A percentile compares a stretch with the other conserved stretches of the same genome.
These are phyloP conservation scores for Ceratobasidium sp. DNA, from an alignment of 1,284 basidiomycete species.

Conservation along the genomic window DNA sequence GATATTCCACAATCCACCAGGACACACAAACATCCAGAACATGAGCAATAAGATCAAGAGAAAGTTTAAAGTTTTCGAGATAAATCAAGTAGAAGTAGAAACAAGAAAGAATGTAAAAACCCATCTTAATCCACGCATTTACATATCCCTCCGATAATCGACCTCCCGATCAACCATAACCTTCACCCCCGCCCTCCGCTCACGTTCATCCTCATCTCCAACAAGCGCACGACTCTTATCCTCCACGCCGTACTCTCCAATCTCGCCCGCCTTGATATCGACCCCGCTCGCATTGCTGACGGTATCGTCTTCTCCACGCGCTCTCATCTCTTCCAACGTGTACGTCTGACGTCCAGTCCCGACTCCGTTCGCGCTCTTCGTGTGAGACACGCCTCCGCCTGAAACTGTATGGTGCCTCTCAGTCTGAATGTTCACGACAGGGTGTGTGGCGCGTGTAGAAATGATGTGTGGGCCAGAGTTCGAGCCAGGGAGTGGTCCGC, in stretches of 20 bases:
- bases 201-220: constrained; percentile 39
- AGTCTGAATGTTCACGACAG: constrained; percentile 57
- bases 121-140: neutral
- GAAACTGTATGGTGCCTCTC: constrained; percentile 43
- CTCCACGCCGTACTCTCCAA: constrained; percentile 26
- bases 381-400: neutral
- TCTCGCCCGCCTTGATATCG: constrained; percentile 44
- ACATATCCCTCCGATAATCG: constrained; percentile 35
- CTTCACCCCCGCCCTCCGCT: constrained; percentile 45
- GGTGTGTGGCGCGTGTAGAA: constrained; percentile 60
- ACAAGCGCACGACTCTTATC: constrained; percentile 11
- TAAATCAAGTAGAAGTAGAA: neutral
- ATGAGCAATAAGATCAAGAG: neutral
- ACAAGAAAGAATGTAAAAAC: neutral
- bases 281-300: constrained; percentile 42
- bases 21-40: neutral
- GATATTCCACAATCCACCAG: constrained; percentile 5
- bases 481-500: constrained; percentile 54
- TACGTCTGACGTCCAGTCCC: constrained; percentile 64
- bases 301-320: constrained; percentile 58
- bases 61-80: constrained; percentile 12
- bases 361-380: constrained; percentile 16
- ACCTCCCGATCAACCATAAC: constrained; percentile 50
- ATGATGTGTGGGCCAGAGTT: constrained; percentile 61
- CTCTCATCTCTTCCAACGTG: constrained; percentile 73